Base-by-base conservation (phyloP, 306 rosid species). In the Sindora glabra region DNA sequence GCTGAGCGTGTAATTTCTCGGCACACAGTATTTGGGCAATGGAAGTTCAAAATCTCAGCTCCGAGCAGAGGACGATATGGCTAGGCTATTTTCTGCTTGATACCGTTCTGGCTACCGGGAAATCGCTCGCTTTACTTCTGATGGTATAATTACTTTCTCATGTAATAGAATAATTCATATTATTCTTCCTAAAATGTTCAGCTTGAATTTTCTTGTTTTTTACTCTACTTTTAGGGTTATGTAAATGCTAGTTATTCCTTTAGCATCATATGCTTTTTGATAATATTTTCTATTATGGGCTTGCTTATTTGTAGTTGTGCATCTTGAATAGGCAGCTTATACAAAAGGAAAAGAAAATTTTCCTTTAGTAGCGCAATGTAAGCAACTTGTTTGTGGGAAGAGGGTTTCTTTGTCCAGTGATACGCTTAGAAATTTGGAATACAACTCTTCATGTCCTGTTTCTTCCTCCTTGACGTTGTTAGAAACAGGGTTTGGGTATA, bases 71-170 rank as follows among this genome's bases (percentile, higher is more conserved):
- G n/a, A n/a, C n/a, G n/a, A n/a, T 65, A 24, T 68, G 77, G 73
- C 10, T 63, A 2, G 67, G 73, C 71, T 72, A 80, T 56, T 77
- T 72, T 4, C 56, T 79, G 22, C 75, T 72, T 46, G 76, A 81
- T 72, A 69, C 80, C 26, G 54, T 78, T 64, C 57, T 80, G 22
- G 60, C 74, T 47, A 73, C 85, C 19, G 59, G 74, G 13, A 77
- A 83, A 33, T 75, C 86, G 11, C 29, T 79, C 62, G 56, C 77
- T 61, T 61, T 21, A 22, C 41, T 62, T 32, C 63, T 53, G 26
- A 12, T 65, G 13, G 45, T 73, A 81, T 86, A 81, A 73, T 42
- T 8, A 8, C 67, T 59, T 26, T 45, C 61, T n/a, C n/a, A n/a
- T 5, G 7, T 3, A n/a, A 10, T 1, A 12, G 19, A 7, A 27